A percentile compares a stretch with the other conserved stretches of the same genome.
These are phyloP conservation scores for Candida mesenterica DNA, from an alignment of 1,139 yeast species.

Conservation along the genomic window DNA sequence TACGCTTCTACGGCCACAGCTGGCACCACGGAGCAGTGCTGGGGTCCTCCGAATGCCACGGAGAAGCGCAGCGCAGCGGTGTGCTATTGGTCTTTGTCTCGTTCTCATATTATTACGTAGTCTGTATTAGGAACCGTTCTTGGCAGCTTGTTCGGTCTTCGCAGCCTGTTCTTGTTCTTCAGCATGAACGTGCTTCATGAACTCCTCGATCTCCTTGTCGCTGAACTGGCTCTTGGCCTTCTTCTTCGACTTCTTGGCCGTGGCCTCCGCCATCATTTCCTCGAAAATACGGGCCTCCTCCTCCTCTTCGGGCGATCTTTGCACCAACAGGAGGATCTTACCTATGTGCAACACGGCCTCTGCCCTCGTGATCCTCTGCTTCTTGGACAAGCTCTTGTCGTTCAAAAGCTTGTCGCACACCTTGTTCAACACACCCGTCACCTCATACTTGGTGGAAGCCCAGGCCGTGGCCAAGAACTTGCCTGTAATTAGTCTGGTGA, in stretches of 20 bases:
- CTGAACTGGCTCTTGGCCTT: conserved; percentile 12
- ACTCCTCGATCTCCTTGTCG: conserved; percentile 13
- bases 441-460: conserved; percentile 76
- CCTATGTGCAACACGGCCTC: conserved; percentile 60
- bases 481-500: conserved; percentile 67
- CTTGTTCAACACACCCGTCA: conserved; percentile 62
- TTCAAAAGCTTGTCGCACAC: conserved; percentile 61
- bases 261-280: conserved; percentile 70
- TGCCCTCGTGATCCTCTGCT: conserved; percentile 56
- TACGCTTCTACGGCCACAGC: too few relatives aligned
- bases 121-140: too few relatives aligned
- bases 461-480: conserved; percentile 75
- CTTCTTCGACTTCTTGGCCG: conserved; percentile 46
- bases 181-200: conserved; percentile 12
- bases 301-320: conserved; percentile 67
- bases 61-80: too few relatives aligned
- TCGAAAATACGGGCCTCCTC: conserved; percentile 76
- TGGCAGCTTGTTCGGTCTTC: too few relatives aligned
- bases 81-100: too few relatives aligned
- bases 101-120: too few relatives aligned
- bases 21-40: too few relatives aligned
- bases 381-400: conserved; percentile 53
- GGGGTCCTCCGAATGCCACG: too few relatives aligned
- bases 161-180: conserved; percentile 10
- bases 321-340: conserved; percentile 50